Evolutionary conservation across 352 stramenopile genomes (phyloP).

Genomic region (Globisporangium nunn): DNA sequence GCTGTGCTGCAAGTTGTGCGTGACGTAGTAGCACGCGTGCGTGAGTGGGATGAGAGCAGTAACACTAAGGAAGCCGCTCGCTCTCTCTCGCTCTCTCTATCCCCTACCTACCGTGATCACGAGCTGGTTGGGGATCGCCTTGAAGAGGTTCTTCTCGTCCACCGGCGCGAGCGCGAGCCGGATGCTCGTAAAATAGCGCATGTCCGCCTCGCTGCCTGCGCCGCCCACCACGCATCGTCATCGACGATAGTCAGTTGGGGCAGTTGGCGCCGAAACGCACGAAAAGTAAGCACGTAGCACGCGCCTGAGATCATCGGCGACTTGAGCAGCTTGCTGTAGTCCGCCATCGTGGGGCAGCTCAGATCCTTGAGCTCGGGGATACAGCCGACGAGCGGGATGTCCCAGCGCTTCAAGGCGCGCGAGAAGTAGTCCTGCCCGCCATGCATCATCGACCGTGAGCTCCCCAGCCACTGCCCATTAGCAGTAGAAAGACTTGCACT

Average conservation of each 20-base stretch:
- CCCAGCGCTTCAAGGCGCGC: conserved; percentile 85
- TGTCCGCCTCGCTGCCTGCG: conserved; percentile 50
- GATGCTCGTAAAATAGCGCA: conserved; percentile 82
- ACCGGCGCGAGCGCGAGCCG: conserved; percentile 75
- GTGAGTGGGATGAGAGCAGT: background rate
- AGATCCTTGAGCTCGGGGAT: conserved; percentile 83
- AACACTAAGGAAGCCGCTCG: background rate
- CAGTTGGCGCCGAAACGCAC: background rate
- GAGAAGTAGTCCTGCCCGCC: conserved; percentile 75
- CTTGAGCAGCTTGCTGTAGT: conserved; percentile 83
- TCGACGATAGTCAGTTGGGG: no score
- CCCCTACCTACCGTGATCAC: conserved; percentile 62
- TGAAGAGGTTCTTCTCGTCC: conserved; percentile 73
- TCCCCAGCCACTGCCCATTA: no score
- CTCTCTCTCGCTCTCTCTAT: background rate
- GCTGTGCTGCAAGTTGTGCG: conserved; percentile 41
- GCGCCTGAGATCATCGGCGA: conserved; percentile 71
- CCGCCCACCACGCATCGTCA: background rate
- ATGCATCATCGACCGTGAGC: no score
- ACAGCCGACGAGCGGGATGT: conserved; percentile 82
- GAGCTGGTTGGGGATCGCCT: conserved; percentile 80
- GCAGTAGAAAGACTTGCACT: no score
- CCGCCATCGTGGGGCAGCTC: conserved; percentile 77
- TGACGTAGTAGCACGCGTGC: background rate
- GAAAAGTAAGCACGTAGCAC: background rate